Conservation (phyloP, 2,329 filamentous ascomycete species). For the Fusarium albosuccineum region DNA sequence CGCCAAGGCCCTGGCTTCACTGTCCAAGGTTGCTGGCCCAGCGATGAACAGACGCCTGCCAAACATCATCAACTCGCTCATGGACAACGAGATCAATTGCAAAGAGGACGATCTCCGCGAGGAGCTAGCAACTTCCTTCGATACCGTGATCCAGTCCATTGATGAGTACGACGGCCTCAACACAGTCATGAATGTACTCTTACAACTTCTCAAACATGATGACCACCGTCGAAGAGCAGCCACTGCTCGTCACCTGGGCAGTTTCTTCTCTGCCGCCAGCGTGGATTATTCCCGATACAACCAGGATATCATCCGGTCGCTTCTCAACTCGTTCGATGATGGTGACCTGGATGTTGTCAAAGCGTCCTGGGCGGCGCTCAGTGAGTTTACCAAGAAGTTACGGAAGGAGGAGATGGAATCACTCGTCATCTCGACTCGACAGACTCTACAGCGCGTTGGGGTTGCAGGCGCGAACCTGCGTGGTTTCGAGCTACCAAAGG, state of each 20-base stretch:
- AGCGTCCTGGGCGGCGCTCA: conserved; percentile 88
- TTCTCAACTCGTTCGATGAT: conserved; percentile 94
- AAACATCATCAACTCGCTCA: conserved; percentile 90
- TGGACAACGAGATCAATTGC: conserved; percentile 89
- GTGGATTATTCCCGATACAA: conserved; percentile 97
- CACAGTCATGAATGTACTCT: conserved; percentile 92
- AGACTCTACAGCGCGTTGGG: conserved; percentile 88
- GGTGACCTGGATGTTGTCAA: conserved; percentile 86
- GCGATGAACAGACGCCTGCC: conserved; percentile 93
- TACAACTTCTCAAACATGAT: conserved; percentile 89
- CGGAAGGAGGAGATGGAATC: conserved; percentile 99
- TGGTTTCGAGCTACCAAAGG: conserved; percentile 93
- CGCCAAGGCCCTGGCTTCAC: conserved; percentile 89
- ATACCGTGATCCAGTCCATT: conserved; percentile 90
- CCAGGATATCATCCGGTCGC: conserved; percentile 90
- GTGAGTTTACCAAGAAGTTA: conserved; percentile 87
- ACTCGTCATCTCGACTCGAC: conserved; percentile 86
- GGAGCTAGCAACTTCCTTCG: conserved; percentile 85
- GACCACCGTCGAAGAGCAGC: conserved; percentile 87
- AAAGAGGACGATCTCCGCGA: conserved; percentile 78
- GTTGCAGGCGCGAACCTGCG: conserved; percentile 86
- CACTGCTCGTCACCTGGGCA: conserved; percentile 83
- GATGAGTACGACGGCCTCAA: conserved; percentile 97
- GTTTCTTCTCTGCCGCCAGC: conserved; percentile 84
- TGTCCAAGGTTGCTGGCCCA: conserved; percentile 90